phyloP scores from a whole-genome alignment of 1,139 yeast species.

The Magnusiomyces suaveolens region DNA sequence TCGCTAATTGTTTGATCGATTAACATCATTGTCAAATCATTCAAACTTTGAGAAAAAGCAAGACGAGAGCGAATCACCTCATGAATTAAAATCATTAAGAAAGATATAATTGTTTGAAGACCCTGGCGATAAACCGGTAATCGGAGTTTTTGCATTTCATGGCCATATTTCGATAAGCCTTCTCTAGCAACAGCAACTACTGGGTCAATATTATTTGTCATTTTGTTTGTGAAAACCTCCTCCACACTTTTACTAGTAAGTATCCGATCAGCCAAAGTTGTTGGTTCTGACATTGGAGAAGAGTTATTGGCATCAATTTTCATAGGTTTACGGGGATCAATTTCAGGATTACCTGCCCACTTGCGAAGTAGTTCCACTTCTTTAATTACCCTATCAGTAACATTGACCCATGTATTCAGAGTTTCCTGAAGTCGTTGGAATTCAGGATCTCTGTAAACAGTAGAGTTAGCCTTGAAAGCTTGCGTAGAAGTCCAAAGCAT shows the following conservation, averaged over 20 bases:
- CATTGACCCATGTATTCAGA: conserved; percentile 73
- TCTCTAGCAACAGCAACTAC: conserved; percentile 73
- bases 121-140: conserved; percentile 67
- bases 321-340: conserved; percentile 43
- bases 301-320: conserved; percentile 23
- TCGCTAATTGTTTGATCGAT: conserved; percentile 91
- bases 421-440: conserved; percentile 66
- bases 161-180: conserved; percentile 55
- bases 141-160: conserved; percentile 56
- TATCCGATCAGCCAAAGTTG: conserved; percentile 62
- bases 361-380: conserved; percentile 47
- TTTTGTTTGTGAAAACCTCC: conserved; percentile 47
- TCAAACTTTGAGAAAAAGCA: conserved; percentile 54
- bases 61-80: conserved; percentile 72
- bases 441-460: conserved; percentile 54
- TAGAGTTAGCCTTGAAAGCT: conserved; percentile 73
- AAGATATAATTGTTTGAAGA: conserved; percentile 55
- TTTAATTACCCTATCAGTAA: conserved; percentile 57
- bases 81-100: conserved; percentile 73
- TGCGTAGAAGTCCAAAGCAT: conserved; percentile 71
- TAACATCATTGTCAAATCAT: conserved; percentile 91
- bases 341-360: conserved; percentile 77
- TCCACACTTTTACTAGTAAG: conserved; percentile 75
- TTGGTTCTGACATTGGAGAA: conserved; percentile 15
- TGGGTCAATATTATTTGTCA: conserved; percentile 54